Evolutionary conservation across 192 early-diverging fungal species (phyloP).

Genomic region (Kickxella alabastrina): DNA sequence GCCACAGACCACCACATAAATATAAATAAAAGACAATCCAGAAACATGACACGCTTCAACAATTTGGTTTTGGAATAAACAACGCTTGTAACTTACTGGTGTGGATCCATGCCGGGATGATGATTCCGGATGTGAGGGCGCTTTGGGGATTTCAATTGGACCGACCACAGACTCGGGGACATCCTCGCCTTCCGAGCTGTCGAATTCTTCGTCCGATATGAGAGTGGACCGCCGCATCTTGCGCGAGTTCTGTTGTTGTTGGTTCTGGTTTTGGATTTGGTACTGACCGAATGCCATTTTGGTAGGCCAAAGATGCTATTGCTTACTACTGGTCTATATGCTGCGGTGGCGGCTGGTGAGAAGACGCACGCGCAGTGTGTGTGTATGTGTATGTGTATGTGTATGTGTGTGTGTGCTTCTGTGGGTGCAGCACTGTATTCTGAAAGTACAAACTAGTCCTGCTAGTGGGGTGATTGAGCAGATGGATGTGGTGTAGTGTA

Average conservation of each 20-base stretch:
- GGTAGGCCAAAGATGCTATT: too few relatives aligned
- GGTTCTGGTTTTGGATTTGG: background rate
- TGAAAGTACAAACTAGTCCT: too few relatives aligned
- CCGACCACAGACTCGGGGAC: constrained; percentile 48
- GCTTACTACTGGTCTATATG: background rate
- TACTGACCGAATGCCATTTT: constrained; percentile 33
- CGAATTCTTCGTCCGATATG: constrained; percentile 39
- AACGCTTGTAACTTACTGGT: constrained; percentile 52
- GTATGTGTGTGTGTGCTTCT: too few relatives aligned
- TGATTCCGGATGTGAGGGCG: constrained; percentile 35
- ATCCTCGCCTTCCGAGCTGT: constrained; percentile 47
- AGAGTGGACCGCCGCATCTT: constrained; percentile 31
- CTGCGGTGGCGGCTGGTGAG: background rate
- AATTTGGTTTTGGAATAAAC: too few relatives aligned
- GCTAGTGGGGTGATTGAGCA: too few relatives aligned
- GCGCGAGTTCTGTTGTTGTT: constrained; percentile 21
- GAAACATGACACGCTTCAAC: too few relatives aligned
- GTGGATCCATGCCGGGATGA: constrained; percentile 46
- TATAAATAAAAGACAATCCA: background rate
- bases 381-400: background rate
- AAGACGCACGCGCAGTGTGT: background rate
- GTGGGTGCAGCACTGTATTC: too few relatives aligned
- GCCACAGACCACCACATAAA: background rate
- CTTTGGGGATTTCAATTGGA: constrained; percentile 48
- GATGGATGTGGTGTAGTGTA: too few relatives aligned